Evolutionary conservation across 2,329 filamentous ascomycete genomes (phyloP), one percentile per base, ranked within the genome.

Genomic region (Fusarium sp.): DNA sequence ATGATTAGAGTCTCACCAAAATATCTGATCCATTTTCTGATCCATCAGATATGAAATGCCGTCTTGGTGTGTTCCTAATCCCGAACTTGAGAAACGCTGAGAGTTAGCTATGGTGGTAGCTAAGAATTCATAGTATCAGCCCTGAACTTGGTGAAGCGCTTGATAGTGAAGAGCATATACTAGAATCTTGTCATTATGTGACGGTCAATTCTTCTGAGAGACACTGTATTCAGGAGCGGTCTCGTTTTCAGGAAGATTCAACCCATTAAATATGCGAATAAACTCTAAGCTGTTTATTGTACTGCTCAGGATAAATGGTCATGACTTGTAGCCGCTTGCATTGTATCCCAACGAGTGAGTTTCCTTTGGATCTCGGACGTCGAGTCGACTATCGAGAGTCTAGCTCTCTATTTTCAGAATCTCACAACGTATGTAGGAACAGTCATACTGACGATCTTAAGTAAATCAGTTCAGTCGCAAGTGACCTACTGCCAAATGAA

Each of bases 401-500:
- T n/a, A 8, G 19, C 10, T 48, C 21, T 46, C 19, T 11, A n/a
- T 16, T 46, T 2, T 10, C 14, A 29, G 9, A 16, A 29, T 16
- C 7, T 3, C 19, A 29, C 19, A 11, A 29, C 3, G 4, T 15
- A 7, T 4, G 6, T 3, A 27, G 12, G 4, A 21, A 18, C 19
- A 29, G 1, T n/a, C 19, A 29, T 29, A 9, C 10, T 9, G 10
- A 9, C 10, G 21, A 5, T 14, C 15, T 0, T 23, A 5, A 49
- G 21, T 10, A 23, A 49, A 23, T 3, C 5, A 23, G 3, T 14
- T 23, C 15, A 12, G 4, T 18, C 9, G n/a, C 15, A 49, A 31
- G 27, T 31, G 10, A 18, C 18, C 21, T 12, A 10, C 6, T 48
- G 1, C 21, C 25, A n/a, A 29, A 21, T n/a, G 45, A 48, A 16